Percentiles rank a stretch among this genome's conserved stretches.
Evolutionary conservation across 2,329 filamentous ascomycete genomes (phyloP).

Genomic region (Lachnum nothofagi): DNA sequence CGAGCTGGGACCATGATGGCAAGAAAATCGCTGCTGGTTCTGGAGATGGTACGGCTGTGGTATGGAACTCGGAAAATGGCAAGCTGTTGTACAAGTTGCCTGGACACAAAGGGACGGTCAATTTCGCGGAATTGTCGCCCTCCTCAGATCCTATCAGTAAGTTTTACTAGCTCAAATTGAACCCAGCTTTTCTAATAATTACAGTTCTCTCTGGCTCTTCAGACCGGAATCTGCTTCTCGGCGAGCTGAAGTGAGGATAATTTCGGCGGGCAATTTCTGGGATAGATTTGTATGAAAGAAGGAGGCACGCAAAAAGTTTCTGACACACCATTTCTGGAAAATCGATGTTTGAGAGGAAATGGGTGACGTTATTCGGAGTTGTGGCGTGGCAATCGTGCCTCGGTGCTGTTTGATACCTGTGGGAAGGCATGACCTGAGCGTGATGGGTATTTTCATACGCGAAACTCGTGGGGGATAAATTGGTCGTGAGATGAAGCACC

Average conservation of each 20-base stretch:
- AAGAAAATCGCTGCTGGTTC: slow-evolving; percentile 85
- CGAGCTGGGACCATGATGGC: slow-evolving; percentile 83
- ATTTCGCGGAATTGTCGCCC: slow-evolving; percentile 87
- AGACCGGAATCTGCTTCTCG: slow-evolving; percentile 78
- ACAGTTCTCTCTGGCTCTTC: slow-evolving; percentile 83
- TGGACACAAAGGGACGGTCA: slow-evolving; percentile 91
- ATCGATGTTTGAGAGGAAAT: not conserved
- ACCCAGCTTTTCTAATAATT: slow-evolving; percentile 17
- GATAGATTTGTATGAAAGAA: slow-evolving; percentile 12
- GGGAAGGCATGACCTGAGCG: not conserved
- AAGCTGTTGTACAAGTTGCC: slow-evolving; percentile 93
- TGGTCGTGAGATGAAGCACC: no score
- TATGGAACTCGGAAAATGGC: slow-evolving; percentile 85
- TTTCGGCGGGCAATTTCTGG: slow-evolving; percentile 6
- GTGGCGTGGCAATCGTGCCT: not conserved
- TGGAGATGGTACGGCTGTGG: slow-evolving; percentile 82
- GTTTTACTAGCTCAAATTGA: slow-evolving; percentile 35
- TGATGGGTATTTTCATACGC: slow-evolving; percentile 4
- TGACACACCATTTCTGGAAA: not conserved
- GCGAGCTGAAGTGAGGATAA: slow-evolving; percentile 62
- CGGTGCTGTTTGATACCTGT: not conserved
- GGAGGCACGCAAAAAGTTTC: not conserved
- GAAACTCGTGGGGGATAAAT: slow-evolving; percentile 3
- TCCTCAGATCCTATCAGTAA: slow-evolving; percentile 80
- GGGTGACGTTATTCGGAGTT: not conserved